phyloP scores from a whole-genome alignment of 331 rosid genomes.

The Acacia pycnantha region DNA sequence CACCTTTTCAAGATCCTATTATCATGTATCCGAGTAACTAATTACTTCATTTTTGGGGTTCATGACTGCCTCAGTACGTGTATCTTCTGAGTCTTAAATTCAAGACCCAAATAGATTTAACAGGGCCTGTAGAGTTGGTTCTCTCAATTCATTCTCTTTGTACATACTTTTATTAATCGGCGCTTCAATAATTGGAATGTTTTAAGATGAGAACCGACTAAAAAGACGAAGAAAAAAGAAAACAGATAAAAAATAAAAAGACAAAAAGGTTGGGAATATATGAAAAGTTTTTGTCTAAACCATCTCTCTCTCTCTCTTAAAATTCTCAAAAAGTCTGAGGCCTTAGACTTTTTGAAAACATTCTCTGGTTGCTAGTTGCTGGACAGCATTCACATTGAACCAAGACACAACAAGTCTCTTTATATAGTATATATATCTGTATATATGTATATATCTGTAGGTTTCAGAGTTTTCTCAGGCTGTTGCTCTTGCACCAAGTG shows the following conservation, averaged over 20 bases:
- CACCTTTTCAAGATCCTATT: too few relatives aligned
- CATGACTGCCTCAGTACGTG: rapidly evolving
- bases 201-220: slow-evolving; percentile 10
- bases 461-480: slow-evolving; percentile 15
- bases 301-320: not conserved
- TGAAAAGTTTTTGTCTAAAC: slow-evolving; percentile 28
- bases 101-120: too few relatives aligned
- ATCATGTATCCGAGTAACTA: too few relatives aligned
- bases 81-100: too few relatives aligned
- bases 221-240: not conserved
- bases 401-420: not conserved
- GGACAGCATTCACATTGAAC: slow-evolving; percentile 37
- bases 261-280: slow-evolving; percentile 5
- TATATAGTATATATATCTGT: not conserved
- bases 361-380: slow-evolving; percentile 21
- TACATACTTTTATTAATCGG: not conserved
- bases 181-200: slow-evolving; percentile 19
- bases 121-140: too few relatives aligned
- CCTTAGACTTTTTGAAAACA: slow-evolving; percentile 35
- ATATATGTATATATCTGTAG: not conserved
- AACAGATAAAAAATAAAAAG: not conserved
- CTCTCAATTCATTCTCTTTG: not conserved
- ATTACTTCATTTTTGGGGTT: too few relatives aligned
- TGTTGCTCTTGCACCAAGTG: slow-evolving; percentile 4
- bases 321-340: slow-evolving; percentile 38